Evolutionary conservation across 1,139 yeast genomes (phyloP), one percentile per base, ranked within the genome.

Genomic region (Lodderomyces orthopsilosis): DNA sequence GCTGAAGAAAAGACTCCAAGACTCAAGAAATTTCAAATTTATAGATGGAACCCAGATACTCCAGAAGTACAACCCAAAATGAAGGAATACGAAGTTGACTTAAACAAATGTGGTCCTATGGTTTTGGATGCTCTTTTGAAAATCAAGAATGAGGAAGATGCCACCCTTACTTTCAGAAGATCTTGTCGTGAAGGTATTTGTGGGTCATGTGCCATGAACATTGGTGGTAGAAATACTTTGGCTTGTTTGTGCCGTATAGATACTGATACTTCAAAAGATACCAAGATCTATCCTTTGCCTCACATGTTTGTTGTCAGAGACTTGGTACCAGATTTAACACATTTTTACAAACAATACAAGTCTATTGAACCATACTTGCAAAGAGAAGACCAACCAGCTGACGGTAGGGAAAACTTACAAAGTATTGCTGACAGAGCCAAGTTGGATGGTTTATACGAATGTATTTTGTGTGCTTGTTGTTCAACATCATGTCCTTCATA

Each of bases 191-290:
- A 93, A 72, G 99, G 99, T 59, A 94, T 93, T 56, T 93, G 99
- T 74, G 99, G 99, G 41, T 93, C 98, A 4, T 93, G 99, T 77
- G 99, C 99, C 57, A 93, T 93, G 99, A 93, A 93, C 76, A 93
- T 93, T 66, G 95, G 96, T 53, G 99, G 99, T 55, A 79, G 86
- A 64, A 93, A 93, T 77, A 93, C 98, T 27, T 77, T 93, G 60
- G 98, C 98, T 35, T 93, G 98, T 73, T 75, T 94, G 57, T 90
- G 97, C 75, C 85, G 90, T 68, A 90, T 93, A 61, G 96, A 93
- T 65, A 81, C 81, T 57, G 85, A 90, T 66, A 71, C 77, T 41
- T 52, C 80, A 50, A 86, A 85, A 69, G 88, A 84, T 53, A 71
- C 83, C 54, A 93, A 93, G 73, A 86, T 93, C 57, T 93, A 93